phyloP scores from a whole-genome alignment of 129 eudicot species.

The Escallonia rubra region DNA sequence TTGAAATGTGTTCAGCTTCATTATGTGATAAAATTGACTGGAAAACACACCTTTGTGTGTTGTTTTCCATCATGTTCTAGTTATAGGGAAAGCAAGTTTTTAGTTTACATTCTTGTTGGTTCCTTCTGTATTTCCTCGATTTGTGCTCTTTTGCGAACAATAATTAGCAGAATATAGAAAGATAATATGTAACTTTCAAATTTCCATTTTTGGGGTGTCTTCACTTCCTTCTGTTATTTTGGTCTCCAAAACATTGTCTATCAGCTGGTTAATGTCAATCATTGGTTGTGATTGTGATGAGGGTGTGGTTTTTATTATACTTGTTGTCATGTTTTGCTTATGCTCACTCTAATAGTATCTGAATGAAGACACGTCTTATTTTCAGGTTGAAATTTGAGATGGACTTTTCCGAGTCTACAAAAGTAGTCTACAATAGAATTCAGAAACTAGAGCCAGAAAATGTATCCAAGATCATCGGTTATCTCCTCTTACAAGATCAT shows the following conservation, averaged over 20 bases:
- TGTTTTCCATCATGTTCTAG: no score
- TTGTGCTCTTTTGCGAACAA: no score
- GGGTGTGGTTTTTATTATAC: neutral
- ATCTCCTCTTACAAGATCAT: constrained; percentile 38
- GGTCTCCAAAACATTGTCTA: neutral
- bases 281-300: no score
- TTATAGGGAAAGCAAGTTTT: no score
- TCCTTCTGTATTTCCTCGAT: no score
- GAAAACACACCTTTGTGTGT: no score
- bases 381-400: constrained; percentile 26
- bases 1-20: no score
- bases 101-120: no score
- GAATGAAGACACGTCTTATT: neutral
- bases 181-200: no score
- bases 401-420: constrained; percentile 45
- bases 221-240: neutral
- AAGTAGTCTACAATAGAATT: constrained; percentile 25
- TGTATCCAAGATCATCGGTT: constrained; percentile 50
- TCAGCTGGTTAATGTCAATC: neutral
- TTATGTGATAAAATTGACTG: no score
- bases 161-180: no score
- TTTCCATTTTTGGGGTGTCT: neutral
- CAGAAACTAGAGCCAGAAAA: constrained; percentile 44
- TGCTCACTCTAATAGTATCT: neutral
- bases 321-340: neutral